Percentiles rank a stretch among this genome's conserved stretches.
Conservation (phyloP, 345 rosid species). For the Chamaenerion angustifolium region DNA sequence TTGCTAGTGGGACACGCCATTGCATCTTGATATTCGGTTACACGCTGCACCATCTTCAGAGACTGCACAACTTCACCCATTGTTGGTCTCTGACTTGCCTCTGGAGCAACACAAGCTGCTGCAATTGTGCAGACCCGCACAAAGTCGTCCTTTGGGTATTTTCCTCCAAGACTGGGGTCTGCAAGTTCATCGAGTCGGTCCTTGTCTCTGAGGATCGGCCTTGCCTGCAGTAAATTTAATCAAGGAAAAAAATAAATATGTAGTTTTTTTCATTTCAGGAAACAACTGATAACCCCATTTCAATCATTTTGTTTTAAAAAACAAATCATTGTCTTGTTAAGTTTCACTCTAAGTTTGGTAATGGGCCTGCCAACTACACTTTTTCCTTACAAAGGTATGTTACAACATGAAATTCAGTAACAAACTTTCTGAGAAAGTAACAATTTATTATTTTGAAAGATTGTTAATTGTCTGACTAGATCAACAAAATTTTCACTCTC, state of each 20-base stretch:
- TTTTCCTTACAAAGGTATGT: too few species aligned
- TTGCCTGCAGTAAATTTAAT: constrained; percentile 39
- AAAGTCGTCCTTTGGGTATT: constrained; percentile 86
- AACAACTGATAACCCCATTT: too few species aligned
- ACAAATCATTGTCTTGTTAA: too few species aligned
- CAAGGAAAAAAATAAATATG: constrained; percentile 1
- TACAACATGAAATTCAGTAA: too few species aligned
- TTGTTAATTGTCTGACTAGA: too few species aligned
- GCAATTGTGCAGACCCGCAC: constrained; percentile 89
- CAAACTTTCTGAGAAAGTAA: too few species aligned
- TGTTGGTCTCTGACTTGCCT: constrained; percentile 87
- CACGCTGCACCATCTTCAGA: constrained; percentile 91
- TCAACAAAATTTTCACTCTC: too few species aligned
- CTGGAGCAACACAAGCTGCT: constrained; percentile 95
- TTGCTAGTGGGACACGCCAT: constrained; percentile 12
- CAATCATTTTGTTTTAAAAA: too few species aligned
- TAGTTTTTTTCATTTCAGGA: too few species aligned
- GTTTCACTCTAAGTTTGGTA: too few species aligned
- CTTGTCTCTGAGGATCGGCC: constrained; percentile 92
- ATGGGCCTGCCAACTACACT: too few species aligned
- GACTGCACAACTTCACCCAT: constrained; percentile 99
- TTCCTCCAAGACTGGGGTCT: constrained; percentile 66
- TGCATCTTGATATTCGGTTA: constrained; percentile 62
- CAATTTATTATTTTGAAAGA: too few species aligned
- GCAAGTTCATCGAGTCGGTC: constrained; percentile 82